Conservation (phyloP, 805 yeast species). For the Barnettozyma pratensis region DNA sequence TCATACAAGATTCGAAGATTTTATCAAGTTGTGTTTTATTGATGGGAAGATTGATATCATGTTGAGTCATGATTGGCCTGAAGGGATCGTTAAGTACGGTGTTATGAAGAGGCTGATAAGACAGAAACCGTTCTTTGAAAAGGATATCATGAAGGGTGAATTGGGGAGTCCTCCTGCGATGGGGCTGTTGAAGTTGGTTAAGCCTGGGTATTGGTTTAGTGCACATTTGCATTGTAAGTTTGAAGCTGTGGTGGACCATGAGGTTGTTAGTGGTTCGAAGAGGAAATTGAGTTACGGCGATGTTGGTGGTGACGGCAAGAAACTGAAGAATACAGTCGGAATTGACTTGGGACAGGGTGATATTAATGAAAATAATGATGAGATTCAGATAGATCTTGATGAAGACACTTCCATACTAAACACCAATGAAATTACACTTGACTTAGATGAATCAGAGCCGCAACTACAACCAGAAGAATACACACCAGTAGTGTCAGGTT, state of each 20-base stretch:
- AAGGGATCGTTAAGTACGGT: conserved; percentile 65
- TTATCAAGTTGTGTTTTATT: conserved; percentile 42
- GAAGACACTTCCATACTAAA: conserved; percentile 15
- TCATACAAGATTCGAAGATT: conserved; percentile 56
- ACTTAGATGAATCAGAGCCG: conserved; percentile 20
- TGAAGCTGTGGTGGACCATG: conserved; percentile 48
- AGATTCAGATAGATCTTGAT: conserved; percentile 26
- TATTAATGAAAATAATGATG: conserved; percentile 14
- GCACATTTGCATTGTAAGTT: conserved; percentile 84
- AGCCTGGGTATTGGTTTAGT: conserved; percentile 77
- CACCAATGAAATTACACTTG: conserved; percentile 30
- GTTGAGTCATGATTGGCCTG: conserved; percentile 94
- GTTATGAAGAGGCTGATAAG: conserved; percentile 42
- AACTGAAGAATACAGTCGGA: conserved; percentile 19
- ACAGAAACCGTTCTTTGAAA: conserved; percentile 60
- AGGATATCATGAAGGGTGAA: conserved; percentile 52
- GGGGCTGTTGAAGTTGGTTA: conserved; percentile 44
- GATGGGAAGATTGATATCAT: conserved; percentile 44
- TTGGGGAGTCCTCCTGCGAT: conserved; percentile 73
- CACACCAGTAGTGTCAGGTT: conserved; percentile 4
- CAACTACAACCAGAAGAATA: not conserved
- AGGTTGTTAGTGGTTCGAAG: conserved; percentile 6
- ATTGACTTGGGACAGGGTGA: conserved; percentile 21
- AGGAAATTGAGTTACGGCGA: conserved; percentile 7
- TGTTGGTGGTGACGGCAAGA: conserved; percentile 7